Conservation (phyloP, 345 rosid genomes). For the Brassica napus region DNA sequence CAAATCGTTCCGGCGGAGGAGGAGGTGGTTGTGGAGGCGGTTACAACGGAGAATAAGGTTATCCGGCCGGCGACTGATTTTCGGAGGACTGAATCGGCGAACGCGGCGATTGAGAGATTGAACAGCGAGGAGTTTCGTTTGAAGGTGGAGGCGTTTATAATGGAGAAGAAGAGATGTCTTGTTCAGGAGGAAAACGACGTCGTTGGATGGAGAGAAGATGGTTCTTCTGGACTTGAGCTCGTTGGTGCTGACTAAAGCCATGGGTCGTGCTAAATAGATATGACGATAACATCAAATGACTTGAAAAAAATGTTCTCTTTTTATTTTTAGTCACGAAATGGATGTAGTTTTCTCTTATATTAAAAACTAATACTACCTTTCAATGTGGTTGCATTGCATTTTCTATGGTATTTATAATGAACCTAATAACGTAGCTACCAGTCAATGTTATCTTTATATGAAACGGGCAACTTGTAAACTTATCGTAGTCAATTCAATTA, state of each 20-base stretch:
- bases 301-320: no score
- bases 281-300: no score
- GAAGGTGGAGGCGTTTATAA: slow-evolving; percentile 18
- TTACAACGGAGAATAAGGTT: no score
- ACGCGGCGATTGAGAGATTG: slow-evolving; percentile 1
- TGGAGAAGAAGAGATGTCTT: slow-evolving; percentile 14
- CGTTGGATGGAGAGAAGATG: no score
- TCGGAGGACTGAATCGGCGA: slow-evolving; percentile 18
- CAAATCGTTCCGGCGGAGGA: slow-evolving; percentile 3
- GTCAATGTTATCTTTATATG: neutral
- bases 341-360: no score
- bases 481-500: no score
- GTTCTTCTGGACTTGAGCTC: no score
- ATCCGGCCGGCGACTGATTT: no score
- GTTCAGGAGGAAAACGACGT: neutral
- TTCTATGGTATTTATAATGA: neutral
- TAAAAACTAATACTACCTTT: neutral
- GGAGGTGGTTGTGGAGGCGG: neutral
- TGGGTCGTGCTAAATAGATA: no score
- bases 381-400: neutral
- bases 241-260: no score
- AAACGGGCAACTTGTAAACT: neutral
- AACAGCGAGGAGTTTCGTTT: slow-evolving; percentile 28
- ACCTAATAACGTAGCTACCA: neutral
- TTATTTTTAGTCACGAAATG: no score